Evolutionary conservation across 1,284 basidiomycete genomes (phyloP).

Genomic region (Ceratobasidium sp.): DNA sequence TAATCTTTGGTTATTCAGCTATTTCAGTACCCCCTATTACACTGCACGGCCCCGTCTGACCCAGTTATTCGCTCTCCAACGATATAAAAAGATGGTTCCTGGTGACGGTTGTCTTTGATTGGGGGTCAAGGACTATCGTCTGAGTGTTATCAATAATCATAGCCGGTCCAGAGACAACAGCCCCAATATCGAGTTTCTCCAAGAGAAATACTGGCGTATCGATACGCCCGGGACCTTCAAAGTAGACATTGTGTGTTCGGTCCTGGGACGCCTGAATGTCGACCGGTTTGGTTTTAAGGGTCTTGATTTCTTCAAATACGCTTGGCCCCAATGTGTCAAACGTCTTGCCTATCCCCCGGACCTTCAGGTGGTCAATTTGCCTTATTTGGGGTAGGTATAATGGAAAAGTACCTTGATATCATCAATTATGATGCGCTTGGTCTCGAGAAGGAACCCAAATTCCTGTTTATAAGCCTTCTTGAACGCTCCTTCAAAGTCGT

Average conservation of each 20-base stretch:
- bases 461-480: constrained; percentile 76
- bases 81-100: constrained; percentile 77
- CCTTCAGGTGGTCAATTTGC: constrained; percentile 45
- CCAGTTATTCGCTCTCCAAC: constrained; percentile 33
- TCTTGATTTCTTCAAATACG: constrained; percentile 74
- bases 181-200: constrained; percentile 69
- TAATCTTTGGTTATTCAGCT: not conserved
- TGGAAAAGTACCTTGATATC: constrained; percentile 76
- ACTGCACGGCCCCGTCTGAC: not conserved
- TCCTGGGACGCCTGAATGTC: constrained; percentile 44
- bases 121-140: constrained; percentile 83
- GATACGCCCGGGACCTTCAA: constrained; percentile 75
- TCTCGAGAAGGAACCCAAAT: constrained; percentile 91
- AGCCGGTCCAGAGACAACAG: constrained; percentile 78
- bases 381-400: not conserved
- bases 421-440: constrained; percentile 81
- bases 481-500: constrained; percentile 84
- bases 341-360: constrained; percentile 87
- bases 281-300: constrained; percentile 56
- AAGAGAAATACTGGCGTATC: constrained; percentile 81
- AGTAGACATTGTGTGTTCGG: constrained; percentile 71
- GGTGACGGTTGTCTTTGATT: constrained; percentile 67
- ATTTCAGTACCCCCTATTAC: too few species aligned
- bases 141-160: constrained; percentile 93
- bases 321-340: constrained; percentile 83